Evolutionary conservation across 2,329 filamentous ascomycete genomes (phyloP).

Genomic region (Aspergillus sclerotialis): DNA sequence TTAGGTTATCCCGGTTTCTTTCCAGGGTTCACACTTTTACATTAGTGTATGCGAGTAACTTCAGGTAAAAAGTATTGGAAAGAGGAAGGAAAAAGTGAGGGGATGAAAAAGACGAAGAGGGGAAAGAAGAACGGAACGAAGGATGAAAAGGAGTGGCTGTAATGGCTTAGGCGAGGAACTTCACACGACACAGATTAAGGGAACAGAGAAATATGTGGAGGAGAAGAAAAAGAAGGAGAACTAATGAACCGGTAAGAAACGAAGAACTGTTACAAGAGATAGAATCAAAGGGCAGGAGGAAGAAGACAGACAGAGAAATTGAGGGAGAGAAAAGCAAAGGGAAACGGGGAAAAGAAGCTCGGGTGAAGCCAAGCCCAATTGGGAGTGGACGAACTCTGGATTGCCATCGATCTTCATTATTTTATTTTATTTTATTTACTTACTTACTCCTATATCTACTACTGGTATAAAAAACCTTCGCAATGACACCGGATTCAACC

Average conservation of each 20-base stretch:
- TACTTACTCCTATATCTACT: too few relatives aligned
- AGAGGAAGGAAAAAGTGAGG: not conserved
- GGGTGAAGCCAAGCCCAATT: too few relatives aligned
- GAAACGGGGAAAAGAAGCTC: constrained; percentile 6
- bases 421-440: too few relatives aligned
- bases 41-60: too few relatives aligned
- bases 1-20: constrained; percentile 2
- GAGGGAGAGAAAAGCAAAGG: constrained; percentile 1
- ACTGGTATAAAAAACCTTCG: too few relatives aligned
- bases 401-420: too few relatives aligned
- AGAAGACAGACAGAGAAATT: not conserved
- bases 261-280: too few relatives aligned
- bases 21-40: too few relatives aligned
- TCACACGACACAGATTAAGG: not conserved
- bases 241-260: not conserved
- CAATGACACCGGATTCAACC: too few relatives aligned
- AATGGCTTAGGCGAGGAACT: too few relatives aligned
- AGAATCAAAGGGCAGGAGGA: too few relatives aligned
- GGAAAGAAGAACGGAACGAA: not conserved
- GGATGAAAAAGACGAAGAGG: not conserved
- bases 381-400: constrained; percentile 7
- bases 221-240: not conserved
- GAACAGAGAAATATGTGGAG: not conserved
- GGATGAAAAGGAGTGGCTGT: not conserved
- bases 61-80: too few relatives aligned